Evolutionary conservation across 768 basidiomycete species (phyloP).

Genomic region (Suillus spraguei): DNA sequence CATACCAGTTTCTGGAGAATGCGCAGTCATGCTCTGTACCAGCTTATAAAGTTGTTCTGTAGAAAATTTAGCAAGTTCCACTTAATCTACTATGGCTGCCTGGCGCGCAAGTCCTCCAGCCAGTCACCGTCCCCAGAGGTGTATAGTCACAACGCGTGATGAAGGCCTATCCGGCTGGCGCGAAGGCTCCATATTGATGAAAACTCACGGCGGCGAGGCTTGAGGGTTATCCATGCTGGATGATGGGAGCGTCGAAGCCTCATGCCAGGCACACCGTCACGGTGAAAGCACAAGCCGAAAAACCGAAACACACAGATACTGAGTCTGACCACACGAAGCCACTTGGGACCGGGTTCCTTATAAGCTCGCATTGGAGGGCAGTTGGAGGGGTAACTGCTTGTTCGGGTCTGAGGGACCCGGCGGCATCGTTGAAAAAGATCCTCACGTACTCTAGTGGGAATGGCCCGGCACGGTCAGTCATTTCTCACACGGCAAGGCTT

Average conservation of each 20-base stretch:
- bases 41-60: not conserved
- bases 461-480: not conserved
- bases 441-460: not conserved
- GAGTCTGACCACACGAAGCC: not conserved
- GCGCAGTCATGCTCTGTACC: not conserved
- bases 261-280: not conserved
- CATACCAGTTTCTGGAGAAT: not conserved
- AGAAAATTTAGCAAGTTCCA: not conserved
- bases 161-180: not conserved
- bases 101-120: not conserved
- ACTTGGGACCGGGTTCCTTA: not conserved
- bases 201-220: not conserved
- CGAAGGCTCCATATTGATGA: not conserved
- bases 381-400: not conserved
- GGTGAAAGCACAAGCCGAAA: not conserved
- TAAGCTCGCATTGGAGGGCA: not conserved
- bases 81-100: not conserved
- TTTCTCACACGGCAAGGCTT: not conserved
- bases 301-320: not conserved
- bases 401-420: conserved; percentile 1
- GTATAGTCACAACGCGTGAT: not conserved
- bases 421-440: not conserved
- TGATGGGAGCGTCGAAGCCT: not conserved
- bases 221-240: not conserved
- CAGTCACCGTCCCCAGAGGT: not conserved